A percentile compares a stretch with the other conserved stretches of the same genome.
These are phyloP conservation scores for Phytopythium helicoides DNA, from an alignment of 352 stramenopile species.

Conservation along the genomic window DNA sequence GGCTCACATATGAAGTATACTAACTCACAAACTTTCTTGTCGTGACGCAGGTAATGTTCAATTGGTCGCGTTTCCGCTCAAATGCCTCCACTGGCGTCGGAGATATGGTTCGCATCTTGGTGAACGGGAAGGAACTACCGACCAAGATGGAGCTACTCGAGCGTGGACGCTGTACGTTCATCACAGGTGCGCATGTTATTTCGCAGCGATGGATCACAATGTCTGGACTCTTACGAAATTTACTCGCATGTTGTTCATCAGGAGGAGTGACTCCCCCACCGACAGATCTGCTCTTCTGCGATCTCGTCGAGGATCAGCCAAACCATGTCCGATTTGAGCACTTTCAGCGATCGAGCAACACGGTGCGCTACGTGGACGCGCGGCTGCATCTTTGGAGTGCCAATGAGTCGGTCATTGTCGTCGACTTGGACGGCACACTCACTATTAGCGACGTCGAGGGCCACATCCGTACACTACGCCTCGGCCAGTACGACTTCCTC, in stretches of 20 bases:
- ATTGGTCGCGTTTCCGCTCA: conserved; percentile 65
- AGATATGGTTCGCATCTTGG: conserved; percentile 67
- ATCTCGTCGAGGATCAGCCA: conserved; percentile 56
- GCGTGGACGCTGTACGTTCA: conserved; percentile 61
- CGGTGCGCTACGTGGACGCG: conserved; percentile 69
- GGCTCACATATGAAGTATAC: background rate
- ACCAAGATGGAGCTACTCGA: conserved; percentile 77
- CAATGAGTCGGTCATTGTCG: conserved; percentile 79
- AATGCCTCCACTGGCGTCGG: conserved; percentile 59
- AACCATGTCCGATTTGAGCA: conserved; percentile 82
- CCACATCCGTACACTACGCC: conserved; percentile 79
- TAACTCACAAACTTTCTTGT: background rate
- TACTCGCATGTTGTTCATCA: conserved; percentile 7
- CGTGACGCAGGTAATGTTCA: conserved; percentile 59
- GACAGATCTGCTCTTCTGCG: conserved; percentile 45
- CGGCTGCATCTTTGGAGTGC: conserved; percentile 75
- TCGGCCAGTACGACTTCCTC: conserved; percentile 83
- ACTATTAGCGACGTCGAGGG: conserved; percentile 85
- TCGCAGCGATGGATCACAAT: background rate
- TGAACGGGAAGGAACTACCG: conserved; percentile 74
- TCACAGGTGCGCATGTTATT: conserved; percentile 32
- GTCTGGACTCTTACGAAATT: background rate
- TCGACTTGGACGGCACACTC: conserved; percentile 80
- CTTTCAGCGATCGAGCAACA: conserved; percentile 64
- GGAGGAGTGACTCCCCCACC: conserved; percentile 55